Conservation (phyloP, 2,329 filamentous ascomycete species). For the Plectosphaerella sp. region DNA sequence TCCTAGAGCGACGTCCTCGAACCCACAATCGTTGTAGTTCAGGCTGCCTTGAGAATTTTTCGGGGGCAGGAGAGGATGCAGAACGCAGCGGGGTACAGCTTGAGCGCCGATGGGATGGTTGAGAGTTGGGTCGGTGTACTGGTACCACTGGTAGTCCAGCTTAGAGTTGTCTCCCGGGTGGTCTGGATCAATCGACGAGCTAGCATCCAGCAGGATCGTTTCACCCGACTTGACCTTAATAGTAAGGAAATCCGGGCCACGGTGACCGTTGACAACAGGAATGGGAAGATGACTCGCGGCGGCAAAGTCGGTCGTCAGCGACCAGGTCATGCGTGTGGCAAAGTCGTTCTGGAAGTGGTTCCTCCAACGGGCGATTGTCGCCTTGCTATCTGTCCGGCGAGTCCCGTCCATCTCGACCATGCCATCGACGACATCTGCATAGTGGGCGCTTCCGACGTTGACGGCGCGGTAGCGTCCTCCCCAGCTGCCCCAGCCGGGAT, state of each 20-base stretch:
- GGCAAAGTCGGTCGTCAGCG: neutral
- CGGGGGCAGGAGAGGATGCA: neutral
- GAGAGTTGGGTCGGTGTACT: neutral
- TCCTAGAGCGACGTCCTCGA: neutral
- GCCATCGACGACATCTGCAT: neutral
- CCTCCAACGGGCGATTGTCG: neutral
- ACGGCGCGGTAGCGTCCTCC: slow-evolving; percentile 36
- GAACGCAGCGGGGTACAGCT: neutral
- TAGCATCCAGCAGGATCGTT: neutral
- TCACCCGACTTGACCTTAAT: neutral
- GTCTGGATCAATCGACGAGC: neutral
- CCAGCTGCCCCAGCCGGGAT: slow-evolving; percentile 43
- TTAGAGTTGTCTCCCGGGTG: neutral
- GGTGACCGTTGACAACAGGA: neutral
- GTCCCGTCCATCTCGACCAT: neutral
- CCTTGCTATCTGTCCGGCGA: neutral
- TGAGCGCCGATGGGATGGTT: neutral
- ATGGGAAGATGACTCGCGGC: neutral
- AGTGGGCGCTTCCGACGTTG: neutral
- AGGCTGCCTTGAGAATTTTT: neutral
- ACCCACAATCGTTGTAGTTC: neutral
- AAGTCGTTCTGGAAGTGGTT: slow-evolving; percentile 4
- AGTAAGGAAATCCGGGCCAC: neutral
- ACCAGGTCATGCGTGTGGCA: neutral
- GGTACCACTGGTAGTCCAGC: slow-evolving; percentile 1